Conservation (phyloP, 2,329 filamentous ascomycete species). For the Verticillium nonalfalfae region DNA sequence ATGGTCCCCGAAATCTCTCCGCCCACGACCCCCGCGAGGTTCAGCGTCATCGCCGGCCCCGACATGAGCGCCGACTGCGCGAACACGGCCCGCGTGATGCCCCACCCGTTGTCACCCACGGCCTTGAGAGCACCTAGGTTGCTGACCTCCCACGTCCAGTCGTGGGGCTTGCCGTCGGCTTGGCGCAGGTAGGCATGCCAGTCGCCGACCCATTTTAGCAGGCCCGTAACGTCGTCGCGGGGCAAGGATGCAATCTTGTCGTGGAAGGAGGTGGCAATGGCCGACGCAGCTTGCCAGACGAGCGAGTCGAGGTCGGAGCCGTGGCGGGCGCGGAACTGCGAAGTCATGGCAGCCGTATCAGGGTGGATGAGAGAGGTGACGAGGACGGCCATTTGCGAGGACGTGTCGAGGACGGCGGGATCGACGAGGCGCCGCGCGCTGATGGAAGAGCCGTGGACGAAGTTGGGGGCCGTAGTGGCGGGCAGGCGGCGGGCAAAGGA, state of each 20-base stretch:
- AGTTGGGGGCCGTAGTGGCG: conserved; percentile 20
- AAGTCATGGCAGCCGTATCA: conserved; percentile 26
- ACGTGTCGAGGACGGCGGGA: conserved; percentile 17
- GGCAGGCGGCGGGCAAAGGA: conserved; percentile 32
- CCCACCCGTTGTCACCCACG: conserved; percentile 17
- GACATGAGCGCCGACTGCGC: conserved; percentile 39
- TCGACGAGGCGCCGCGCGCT: conserved; percentile 33
- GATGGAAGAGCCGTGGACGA: conserved; percentile 35
- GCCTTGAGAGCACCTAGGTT: conserved; percentile 40
- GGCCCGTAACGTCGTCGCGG: conserved; percentile 32
- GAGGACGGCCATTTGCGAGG: conserved; percentile 28
- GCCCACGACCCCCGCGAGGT: conserved; percentile 36
- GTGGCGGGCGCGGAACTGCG: conserved; percentile 30
- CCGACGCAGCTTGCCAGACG: conserved; percentile 35
- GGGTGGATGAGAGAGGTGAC: conserved; percentile 27
- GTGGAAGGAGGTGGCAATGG: conserved; percentile 26
- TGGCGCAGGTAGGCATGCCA: conserved; percentile 31
- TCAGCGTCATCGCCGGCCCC: conserved; percentile 36
- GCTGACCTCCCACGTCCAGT: conserved; percentile 42
- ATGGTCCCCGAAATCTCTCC: conserved; percentile 33
- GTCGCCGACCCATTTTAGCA: conserved; percentile 36
- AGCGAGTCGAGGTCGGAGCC: conserved; percentile 19
- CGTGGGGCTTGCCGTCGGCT: conserved; percentile 34
- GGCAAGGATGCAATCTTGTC: conserved; percentile 25
- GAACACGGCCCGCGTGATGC: conserved; percentile 39